Evolutionary conservation across 1,284 basidiomycete species (phyloP).

Genomic region (Testicularia cyperi): DNA sequence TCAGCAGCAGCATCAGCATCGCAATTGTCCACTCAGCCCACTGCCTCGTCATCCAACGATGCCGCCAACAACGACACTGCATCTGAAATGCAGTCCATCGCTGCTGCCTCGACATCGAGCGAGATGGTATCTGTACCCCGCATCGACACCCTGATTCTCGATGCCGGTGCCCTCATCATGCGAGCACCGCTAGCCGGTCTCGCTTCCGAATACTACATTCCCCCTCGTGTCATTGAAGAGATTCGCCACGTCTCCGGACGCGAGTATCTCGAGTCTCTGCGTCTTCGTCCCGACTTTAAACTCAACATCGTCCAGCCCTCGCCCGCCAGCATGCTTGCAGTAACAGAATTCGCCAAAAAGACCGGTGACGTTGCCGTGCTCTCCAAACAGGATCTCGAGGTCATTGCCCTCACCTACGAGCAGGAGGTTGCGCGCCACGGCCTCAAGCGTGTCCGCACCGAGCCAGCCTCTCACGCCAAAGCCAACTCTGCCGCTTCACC

Average conservation of each 20-base stretch:
- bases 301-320: constrained; percentile 51
- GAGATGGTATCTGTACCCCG: too few relatives aligned
- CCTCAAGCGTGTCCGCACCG: constrained; percentile 63
- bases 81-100: too few relatives aligned
- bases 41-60: too few relatives aligned
- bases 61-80: too few relatives aligned
- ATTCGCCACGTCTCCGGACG: constrained; percentile 53
- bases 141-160: constrained; percentile 54
- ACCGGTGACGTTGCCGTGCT: constrained; percentile 95
- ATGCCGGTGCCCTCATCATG: constrained; percentile 56
- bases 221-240: constrained; percentile 53
- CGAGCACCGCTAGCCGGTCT: constrained; percentile 49
- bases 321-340: constrained; percentile 63
- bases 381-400: constrained; percentile 84
- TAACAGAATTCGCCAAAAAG: constrained; percentile 87
- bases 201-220: constrained; percentile 53
- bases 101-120: too few relatives aligned
- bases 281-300: constrained; percentile 42
- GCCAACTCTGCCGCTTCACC: constrained; percentile 30
- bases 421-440: constrained; percentile 68
- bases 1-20: too few relatives aligned
- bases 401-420: constrained; percentile 84
- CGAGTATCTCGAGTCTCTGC: constrained; percentile 52
- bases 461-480: constrained; percentile 56
- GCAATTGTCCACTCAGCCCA: too few relatives aligned